phyloP scores from a whole-genome alignment of 306 rosid genomes.

The Corylus avellana region DNA sequence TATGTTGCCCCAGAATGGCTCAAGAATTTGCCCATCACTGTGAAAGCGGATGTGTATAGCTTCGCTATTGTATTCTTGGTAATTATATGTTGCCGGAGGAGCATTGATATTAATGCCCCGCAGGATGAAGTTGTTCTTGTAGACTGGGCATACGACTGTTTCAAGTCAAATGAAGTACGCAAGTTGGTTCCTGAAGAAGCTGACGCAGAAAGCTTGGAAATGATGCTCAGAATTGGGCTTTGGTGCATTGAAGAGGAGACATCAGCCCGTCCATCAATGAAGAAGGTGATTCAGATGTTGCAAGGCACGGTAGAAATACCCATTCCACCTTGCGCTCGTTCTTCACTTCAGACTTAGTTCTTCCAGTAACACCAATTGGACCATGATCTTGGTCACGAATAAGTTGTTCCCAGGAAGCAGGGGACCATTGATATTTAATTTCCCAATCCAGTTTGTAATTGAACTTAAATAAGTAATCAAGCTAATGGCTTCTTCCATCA shows the following conservation, averaged over 20 bases:
- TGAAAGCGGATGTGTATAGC: neutral
- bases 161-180: neutral
- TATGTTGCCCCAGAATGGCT: neutral
- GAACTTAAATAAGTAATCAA: too few relatives aligned
- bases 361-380: too few relatives aligned
- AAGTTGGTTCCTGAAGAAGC: neutral
- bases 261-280: neutral
- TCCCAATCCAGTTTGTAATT: too few relatives aligned
- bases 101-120: neutral
- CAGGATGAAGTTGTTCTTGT: neutral
- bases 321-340: neutral
- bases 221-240: neutral
- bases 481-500: too few relatives aligned
- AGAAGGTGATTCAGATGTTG: neutral
- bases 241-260: neutral
- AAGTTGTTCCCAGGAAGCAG: too few relatives aligned
- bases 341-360: neutral
- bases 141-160: neutral
- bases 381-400: too few relatives aligned
- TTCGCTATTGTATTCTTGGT: neutral
- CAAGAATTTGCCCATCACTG: conserved; percentile 1
- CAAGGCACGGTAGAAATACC: neutral
- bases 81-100: neutral
- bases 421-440: too few relatives aligned
- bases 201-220: neutral